Conservation (phyloP, 2,329 filamentous ascomycete species). For the Calonectria pteridis region DNA sequence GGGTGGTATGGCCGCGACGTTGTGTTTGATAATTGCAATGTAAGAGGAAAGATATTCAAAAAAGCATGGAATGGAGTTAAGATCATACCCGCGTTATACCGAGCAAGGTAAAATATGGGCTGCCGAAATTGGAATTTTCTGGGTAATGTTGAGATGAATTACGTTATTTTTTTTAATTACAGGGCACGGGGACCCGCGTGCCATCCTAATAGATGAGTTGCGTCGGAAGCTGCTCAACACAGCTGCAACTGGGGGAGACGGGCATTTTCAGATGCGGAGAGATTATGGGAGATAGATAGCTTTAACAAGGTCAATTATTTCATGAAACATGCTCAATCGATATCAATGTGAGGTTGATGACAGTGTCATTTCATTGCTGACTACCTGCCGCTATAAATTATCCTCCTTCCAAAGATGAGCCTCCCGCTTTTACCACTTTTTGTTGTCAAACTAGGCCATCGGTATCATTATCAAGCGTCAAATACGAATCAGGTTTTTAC, state of each 20-base stretch:
- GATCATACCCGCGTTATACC: constrained; percentile 3
- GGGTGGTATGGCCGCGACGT: constrained; percentile 10
- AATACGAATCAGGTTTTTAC: background rate
- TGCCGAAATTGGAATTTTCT: background rate
- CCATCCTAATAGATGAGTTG: constrained; percentile 9
- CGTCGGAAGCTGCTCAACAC: constrained; percentile 6
- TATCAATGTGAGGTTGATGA: background rate
- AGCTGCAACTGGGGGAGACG: background rate
- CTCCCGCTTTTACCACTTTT: background rate
- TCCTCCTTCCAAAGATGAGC: background rate
- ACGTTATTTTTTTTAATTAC: constrained; percentile 10
- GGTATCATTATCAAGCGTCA: constrained; percentile 14
- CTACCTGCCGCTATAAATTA: background rate
- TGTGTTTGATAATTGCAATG: constrained; percentile 17
- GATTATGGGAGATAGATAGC: background rate
- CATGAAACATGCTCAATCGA: background rate
- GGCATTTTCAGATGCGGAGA: background rate
- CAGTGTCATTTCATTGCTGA: background rate
- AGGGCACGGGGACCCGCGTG: background rate
- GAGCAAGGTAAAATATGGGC: constrained; percentile 3
- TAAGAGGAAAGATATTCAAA: background rate
- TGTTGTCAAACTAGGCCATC: constrained; percentile 3
- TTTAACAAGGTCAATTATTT: constrained; percentile 5
- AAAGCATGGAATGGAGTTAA: constrained; percentile 20
- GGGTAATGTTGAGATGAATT: constrained; percentile 17